Base-by-base conservation (phyloP, 2,329 filamentous ascomycete genomes). In the Grosmannia huntii region DNA sequence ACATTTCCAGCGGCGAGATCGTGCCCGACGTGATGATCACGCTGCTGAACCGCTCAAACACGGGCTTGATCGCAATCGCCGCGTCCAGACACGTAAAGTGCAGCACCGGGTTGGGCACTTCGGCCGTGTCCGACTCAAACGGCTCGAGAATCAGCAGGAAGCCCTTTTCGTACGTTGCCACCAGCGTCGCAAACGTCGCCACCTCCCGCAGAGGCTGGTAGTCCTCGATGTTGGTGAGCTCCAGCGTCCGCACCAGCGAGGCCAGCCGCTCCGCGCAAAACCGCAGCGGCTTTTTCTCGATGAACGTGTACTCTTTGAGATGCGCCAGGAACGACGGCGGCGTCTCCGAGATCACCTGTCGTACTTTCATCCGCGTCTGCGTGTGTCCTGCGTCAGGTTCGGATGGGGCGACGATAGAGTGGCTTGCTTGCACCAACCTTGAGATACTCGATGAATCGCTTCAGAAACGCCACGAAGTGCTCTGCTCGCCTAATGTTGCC, bases 11-110 rank as follows among this genome's bases (percentile, higher is more conserved):
- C 0, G 94, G 94, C 1, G 94, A 97, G 61, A 99, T 90, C 1
- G 94, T 99, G 62, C 94, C 94, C 0, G 94, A 97, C 0, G 94
- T 99, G 69, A 99, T 97, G 68, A 99, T 95, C 63, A 99, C 94
- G 1, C 94, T 97, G 70, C 89, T 91, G 71, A 99, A 99, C 56
- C 94, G 86, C 60, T 99, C 92, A 67, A 99, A 96, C 5, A 99
- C 92, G 0, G 94, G 94, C 62, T 94, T 95, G 67, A 99, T 99
- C 49, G 95, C 94, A 64, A 99, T 99, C 0, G 95, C 94, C 4
- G 94, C 94, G 71, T 99, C 94, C 25, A 99, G 79, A 67, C 94
- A 99, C 3, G 92, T 94, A 68, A 99, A 95, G 69, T 99, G 95
- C 14, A 99, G 78, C n/a, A 97, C 85, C 0, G 94, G 94, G 63